These are phyloP conservation scores for Mycena sanguinolenta DNA, from an alignment of 768 basidiomycete genomes.

Conservation along the genomic window DNA sequence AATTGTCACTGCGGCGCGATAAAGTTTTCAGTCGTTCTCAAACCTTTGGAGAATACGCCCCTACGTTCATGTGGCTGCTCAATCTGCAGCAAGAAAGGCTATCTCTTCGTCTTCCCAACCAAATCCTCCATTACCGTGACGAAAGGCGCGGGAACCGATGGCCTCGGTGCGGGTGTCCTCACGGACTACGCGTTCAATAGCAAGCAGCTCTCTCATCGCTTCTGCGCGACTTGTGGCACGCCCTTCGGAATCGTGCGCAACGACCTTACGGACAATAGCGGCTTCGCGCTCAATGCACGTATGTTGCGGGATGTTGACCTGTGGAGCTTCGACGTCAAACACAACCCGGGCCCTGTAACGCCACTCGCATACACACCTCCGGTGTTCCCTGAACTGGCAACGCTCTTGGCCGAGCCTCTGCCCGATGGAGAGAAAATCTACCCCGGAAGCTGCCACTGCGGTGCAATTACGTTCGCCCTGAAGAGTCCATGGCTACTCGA, in stretches of 20 bases:
- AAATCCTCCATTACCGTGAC: conserved; percentile 27
- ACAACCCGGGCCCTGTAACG: not conserved
- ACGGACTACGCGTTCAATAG: conserved; percentile 26
- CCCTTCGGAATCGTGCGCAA: conserved; percentile 29
- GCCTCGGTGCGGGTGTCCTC: conserved; percentile 33
- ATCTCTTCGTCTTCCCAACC: conserved; percentile 33
- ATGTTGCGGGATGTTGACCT: conserved; percentile 30
- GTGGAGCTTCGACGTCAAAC: conserved; percentile 23
- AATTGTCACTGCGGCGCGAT: conserved; percentile 40
- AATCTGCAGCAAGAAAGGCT: conserved; percentile 39
- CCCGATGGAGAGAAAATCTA: conserved; percentile 35
- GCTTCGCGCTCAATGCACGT: conserved; percentile 34
- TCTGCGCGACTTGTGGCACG: conserved; percentile 35
- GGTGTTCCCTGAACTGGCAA: conserved; percentile 25
- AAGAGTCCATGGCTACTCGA: conserved; percentile 34
- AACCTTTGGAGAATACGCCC: conserved; percentile 25
- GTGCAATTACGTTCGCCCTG: conserved; percentile 34
- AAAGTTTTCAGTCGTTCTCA: conserved; percentile 33
- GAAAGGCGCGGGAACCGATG: conserved; percentile 34
- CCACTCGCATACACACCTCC: conserved; percentile 15
- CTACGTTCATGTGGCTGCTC: conserved; percentile 35
- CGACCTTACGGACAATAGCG: not conserved
- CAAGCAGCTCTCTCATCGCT: conserved; percentile 27
- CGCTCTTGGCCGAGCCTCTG: conserved; percentile 19
- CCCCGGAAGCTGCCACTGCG: conserved; percentile 38